phyloP scores from a whole-genome alignment of 345 rosid genomes.

The Linum usitatissimum region DNA sequence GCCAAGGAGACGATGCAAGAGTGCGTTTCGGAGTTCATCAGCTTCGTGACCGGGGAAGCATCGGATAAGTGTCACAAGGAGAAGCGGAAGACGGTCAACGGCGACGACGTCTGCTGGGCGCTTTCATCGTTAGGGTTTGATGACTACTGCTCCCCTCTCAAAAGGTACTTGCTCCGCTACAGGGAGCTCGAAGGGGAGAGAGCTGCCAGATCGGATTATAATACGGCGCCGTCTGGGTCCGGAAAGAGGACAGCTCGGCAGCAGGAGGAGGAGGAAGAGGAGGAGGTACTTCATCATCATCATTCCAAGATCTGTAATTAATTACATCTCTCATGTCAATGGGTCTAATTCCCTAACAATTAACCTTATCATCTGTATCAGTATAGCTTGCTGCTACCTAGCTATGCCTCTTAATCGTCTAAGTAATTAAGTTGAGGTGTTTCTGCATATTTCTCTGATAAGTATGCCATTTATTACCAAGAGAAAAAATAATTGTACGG shows the following conservation, averaged over 20 bases:
- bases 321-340: too few species aligned
- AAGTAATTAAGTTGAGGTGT: too few species aligned
- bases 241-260: neutral
- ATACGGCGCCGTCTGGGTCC: neutral
- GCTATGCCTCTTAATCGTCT: too few species aligned
- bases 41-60: slow-evolving; percentile 4
- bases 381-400: too few species aligned
- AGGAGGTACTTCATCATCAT: neutral
- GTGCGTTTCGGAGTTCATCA: slow-evolving; percentile 7
- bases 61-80: neutral
- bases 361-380: too few species aligned
- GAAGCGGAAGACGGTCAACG: slow-evolving; percentile 4
- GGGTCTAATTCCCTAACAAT: too few species aligned
- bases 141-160: neutral
- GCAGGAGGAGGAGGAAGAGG: neutral
- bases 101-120: slow-evolving; percentile 5
- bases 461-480: too few species aligned
- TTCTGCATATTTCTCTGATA: too few species aligned
- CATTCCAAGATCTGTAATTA: too few species aligned
- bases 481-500: too few species aligned
- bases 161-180: neutral
- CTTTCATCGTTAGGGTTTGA: neutral
- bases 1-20: slow-evolving; percentile 6
- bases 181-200: slow-evolving; percentile 5
- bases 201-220: neutral